These are phyloP conservation scores for Spergularia marina DNA, from an alignment of 148 eudicot species.

Conservation along the genomic window DNA sequence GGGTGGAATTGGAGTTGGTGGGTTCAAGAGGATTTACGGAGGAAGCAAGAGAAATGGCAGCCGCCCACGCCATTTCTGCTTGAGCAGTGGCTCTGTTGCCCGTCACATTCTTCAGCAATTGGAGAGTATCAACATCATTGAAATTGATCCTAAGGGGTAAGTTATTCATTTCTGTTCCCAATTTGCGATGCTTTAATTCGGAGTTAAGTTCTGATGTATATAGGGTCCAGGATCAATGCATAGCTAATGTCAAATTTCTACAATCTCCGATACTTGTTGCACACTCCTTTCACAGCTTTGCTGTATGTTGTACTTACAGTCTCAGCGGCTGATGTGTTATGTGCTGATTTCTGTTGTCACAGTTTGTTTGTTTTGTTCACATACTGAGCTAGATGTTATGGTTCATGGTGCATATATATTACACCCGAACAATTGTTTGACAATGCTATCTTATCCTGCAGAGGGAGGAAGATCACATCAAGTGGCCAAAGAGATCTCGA, in stretches of 20 bases:
- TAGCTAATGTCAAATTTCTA: too few relatives aligned
- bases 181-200: not conserved
- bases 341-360: too few relatives aligned
- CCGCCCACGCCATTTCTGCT: slow-evolving; percentile 74
- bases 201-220: too few relatives aligned
- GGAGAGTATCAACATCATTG: slow-evolving; percentile 56
- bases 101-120: slow-evolving; percentile 75
- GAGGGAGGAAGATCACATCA: slow-evolving; percentile 71
- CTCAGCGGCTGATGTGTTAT: too few relatives aligned
- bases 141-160: slow-evolving; percentile 68
- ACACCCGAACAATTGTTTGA: not conserved
- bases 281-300: too few relatives aligned
- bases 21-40: slow-evolving; percentile 69
- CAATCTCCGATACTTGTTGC: too few relatives aligned
- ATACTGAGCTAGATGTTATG: too few relatives aligned
- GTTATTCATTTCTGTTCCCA: slow-evolving; percentile 15
- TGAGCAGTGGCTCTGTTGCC: slow-evolving; percentile 70
- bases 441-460: slow-evolving; percentile 13
- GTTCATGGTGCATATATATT: too few relatives aligned
- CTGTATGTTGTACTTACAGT: too few relatives aligned
- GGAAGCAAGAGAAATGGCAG: slow-evolving; percentile 81
- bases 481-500: slow-evolving; percentile 66
- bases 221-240: too few relatives aligned
- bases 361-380: too few relatives aligned
- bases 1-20: slow-evolving; percentile 83